Conservation (phyloP, 352 stramenopile species). For the Phytopythium montanum region DNA sequence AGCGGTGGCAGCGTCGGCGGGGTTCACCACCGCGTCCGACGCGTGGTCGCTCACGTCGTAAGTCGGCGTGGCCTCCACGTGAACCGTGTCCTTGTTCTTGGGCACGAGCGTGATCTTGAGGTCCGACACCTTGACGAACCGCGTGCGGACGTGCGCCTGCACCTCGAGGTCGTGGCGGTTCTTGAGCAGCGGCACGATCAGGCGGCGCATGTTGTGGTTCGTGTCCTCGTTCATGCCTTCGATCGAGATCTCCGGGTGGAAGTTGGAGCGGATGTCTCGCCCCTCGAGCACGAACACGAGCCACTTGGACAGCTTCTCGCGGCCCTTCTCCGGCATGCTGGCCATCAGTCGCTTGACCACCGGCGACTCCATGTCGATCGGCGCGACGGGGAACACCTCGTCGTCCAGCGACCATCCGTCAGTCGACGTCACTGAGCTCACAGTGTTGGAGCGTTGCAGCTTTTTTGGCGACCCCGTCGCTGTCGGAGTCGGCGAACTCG, state of each 20-base stretch:
- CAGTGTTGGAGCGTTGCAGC: constrained; percentile 16
- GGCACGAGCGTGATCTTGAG: constrained; percentile 65
- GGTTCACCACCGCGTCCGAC: constrained; percentile 7
- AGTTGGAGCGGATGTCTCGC: constrained; percentile 65
- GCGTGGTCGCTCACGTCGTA: constrained; percentile 10
- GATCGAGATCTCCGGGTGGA: constrained; percentile 68
- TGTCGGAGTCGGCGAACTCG: neutral
- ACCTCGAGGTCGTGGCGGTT: constrained; percentile 68
- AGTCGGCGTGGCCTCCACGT: constrained; percentile 29
- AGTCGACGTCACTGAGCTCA: constrained; percentile 22
- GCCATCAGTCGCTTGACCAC: constrained; percentile 61
- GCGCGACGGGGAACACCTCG: constrained; percentile 59
- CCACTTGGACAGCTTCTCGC: constrained; percentile 72
- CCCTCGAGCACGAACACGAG: constrained; percentile 67
- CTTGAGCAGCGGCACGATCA: constrained; percentile 73
- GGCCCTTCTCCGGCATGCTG: constrained; percentile 58
- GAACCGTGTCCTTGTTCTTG: constrained; percentile 56
- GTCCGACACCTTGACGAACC: constrained; percentile 59
- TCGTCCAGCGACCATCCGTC: constrained; percentile 58
- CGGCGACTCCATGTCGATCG: constrained; percentile 76
- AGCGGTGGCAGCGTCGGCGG: neutral
- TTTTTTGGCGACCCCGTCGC: constrained; percentile 11
- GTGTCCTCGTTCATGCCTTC: constrained; percentile 60
- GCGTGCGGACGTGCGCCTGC: constrained; percentile 53
- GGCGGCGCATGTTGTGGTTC: constrained; percentile 57